A percentile compares a stretch with the other conserved stretches of the same genome.
These are phyloP conservation scores for Pythium aphanidermatum DNA, from an alignment of 352 stramenopile species.

Conservation along the genomic window DNA sequence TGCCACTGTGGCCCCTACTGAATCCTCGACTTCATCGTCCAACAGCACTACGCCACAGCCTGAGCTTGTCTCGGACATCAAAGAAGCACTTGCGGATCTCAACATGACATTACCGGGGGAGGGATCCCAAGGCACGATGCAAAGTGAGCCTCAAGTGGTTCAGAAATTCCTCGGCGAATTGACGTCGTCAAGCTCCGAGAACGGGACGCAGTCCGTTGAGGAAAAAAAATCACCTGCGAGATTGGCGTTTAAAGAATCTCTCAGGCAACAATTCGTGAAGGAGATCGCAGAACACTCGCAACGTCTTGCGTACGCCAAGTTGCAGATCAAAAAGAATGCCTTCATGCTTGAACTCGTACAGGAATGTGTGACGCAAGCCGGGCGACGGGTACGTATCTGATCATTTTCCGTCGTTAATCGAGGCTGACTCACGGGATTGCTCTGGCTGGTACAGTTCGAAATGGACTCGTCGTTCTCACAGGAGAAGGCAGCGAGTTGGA, in stretches of 20 bases:
- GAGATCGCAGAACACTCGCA: constrained; percentile 8
- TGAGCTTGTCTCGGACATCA: too few relatives aligned
- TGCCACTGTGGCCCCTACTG: too few relatives aligned
- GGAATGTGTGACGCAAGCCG: constrained; percentile 11
- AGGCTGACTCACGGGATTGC: too few relatives aligned
- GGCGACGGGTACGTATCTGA: constrained; percentile 9
- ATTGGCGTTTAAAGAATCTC: constrained; percentile 4
- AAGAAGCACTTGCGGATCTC: neutral
- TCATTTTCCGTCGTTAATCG: neutral
- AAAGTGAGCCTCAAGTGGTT: neutral
- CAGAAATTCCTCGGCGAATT: constrained; percentile 6
- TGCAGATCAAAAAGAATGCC: constrained; percentile 15
- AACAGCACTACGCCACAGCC: too few relatives aligned
- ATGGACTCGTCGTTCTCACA: constrained; percentile 4
- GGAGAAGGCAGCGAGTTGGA: constrained; percentile 6
- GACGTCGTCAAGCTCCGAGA: neutral
- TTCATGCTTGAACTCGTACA: constrained; percentile 14
- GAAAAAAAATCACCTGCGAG: constrained; percentile 7
- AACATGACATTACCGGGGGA: too few relatives aligned
- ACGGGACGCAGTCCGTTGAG: neutral
- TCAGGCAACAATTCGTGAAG: constrained; percentile 3
- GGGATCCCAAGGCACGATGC: too few relatives aligned
- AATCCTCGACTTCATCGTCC: too few relatives aligned
- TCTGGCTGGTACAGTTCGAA: constrained; percentile 4
- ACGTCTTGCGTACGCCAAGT: constrained; percentile 1